Evolutionary conservation across 305 asterid species (phyloP).

Genomic region (Rubia balearica): DNA sequence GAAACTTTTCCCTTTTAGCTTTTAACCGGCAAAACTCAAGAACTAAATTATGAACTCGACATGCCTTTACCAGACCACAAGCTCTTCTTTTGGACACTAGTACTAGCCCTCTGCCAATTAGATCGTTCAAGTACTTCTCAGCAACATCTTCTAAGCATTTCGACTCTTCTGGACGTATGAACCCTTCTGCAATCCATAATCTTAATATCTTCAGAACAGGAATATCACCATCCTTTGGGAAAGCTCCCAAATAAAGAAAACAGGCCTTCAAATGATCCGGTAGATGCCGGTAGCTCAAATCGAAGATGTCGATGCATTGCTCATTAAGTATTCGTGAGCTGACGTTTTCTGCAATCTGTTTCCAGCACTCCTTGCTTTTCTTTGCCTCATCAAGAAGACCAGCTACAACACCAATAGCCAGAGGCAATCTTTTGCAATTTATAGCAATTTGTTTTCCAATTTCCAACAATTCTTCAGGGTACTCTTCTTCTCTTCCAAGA

Average conservation of each 20-base stretch:
- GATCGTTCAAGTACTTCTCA: conserved; percentile 3
- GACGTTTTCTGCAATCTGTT: background rate
- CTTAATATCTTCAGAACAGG: background rate
- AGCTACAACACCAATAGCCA: background rate
- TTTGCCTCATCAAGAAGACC: background rate
- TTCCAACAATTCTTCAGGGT: background rate
- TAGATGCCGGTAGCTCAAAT: background rate
- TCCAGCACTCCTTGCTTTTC: background rate
- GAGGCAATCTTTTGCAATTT: background rate
- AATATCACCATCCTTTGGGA: background rate
- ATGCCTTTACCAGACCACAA: background rate
- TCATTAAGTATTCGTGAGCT: background rate
- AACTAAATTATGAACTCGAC: background rate
- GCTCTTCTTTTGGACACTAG: background rate
- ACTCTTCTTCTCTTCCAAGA: background rate
- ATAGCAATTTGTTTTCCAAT: background rate
- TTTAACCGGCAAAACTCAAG: background rate
- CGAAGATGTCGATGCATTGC: background rate
- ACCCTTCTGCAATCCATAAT: conserved; percentile 7
- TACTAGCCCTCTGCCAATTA: background rate
- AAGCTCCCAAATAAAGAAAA: background rate
- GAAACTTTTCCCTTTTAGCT: background rate
- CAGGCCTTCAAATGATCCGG: background rate
- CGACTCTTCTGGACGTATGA: background rate
- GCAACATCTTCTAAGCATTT: conserved; percentile 1